Evolutionary conservation across 2,329 filamentous ascomycete genomes (phyloP), one percentile per base, ranked within the genome.

Genomic region (Pseudocercospora pini-densiflorae): DNA sequence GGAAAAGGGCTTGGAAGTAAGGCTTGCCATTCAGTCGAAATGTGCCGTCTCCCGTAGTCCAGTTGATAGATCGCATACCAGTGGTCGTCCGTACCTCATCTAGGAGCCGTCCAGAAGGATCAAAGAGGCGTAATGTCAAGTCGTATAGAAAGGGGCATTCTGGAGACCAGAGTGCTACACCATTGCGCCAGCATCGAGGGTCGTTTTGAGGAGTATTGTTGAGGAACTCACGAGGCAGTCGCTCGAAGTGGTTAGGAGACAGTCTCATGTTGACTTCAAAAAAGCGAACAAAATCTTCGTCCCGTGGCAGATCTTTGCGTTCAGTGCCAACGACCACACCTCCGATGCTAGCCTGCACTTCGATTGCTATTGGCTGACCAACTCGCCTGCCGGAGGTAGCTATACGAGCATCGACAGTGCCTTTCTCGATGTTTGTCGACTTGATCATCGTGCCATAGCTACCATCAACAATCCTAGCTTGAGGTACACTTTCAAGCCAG

Each of bases 401-500:
- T 23, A 90, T 73, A 1, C 76, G 80, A 9, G 84, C 85, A 64
- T 85, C 80, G 1, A 91, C 72, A 1, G 81, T 73, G 0, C 87
- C 87, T 1, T 76, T 77, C 6, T 82, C 75, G 63, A 89, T 86
- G 33, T 88, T 82, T 65, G 86, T 82, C 2, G 85, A 84, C 36
- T 79, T 80, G 33, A 89, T 73, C 7, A 90, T 80, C 0, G 88
- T 90, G 1, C 89, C 88, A 1, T 81, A 77, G 70, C 84, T 86
- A 71, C 85, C 84, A 68, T 88, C 84, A 2, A 82, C 86, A 59
- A 89, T 81, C 12, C 85, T 79, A 4, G 81, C 79, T 0, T 76
- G 64, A 1, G 87, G 87, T 1, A 88, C 85, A 47, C 82, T 81
- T 69, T 89, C 87, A 1, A 92, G 79, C 90, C 90, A 92, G 0